Evolutionary conservation across 805 yeast genomes (phyloP), one percentile per base, ranked within the genome.

Genomic region (Myxozyma geophila): DNA sequence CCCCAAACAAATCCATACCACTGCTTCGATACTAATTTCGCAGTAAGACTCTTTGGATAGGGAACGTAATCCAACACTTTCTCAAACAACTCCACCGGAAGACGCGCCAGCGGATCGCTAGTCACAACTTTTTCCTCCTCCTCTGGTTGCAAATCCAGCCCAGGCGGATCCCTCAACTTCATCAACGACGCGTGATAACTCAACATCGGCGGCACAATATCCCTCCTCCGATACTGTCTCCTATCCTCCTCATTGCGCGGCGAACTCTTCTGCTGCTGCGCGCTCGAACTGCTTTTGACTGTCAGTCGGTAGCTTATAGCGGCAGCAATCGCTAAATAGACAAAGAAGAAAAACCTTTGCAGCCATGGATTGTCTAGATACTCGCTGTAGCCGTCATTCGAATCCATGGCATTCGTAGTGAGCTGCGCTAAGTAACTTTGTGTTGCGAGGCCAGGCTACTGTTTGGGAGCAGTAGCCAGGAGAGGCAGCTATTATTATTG

Each of bases 191-290:
- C 50, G 15, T 57, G 58, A 35, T 49, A 51, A 10, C 54, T 49
- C 48, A 60, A 44, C 50, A 51, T 44, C 33, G 60, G 43, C 56
- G 58, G 58, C 10, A 60, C 52, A 10, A 41, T 21, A 21, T 55
- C 56, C 36, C 60, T 48, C 7, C 51, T 46, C 37, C 57, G 57
- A 44, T 56, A 51, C 52, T 39, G 40, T 13, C 64, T 43, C 15
- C 59, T 50, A 37, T 56, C 64, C 44, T 56, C 63, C 41, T 60
- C 58, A 48, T 59, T 59, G 33, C 63, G 63, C 35, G 63, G 63
- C 5, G 63, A 59, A 8, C 52, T 55, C 7, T 19, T n/a, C 15
- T 36, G 55, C 19, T 50, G 56, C 12, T 44, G 50, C 7, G 50
- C 37, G 19, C 36, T 19, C 44, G 58, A 53, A 33, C 63, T 59